Conservation (phyloP, 2,329 filamentous ascomycete genomes). For the Colletotrichum truncatum region DNA sequence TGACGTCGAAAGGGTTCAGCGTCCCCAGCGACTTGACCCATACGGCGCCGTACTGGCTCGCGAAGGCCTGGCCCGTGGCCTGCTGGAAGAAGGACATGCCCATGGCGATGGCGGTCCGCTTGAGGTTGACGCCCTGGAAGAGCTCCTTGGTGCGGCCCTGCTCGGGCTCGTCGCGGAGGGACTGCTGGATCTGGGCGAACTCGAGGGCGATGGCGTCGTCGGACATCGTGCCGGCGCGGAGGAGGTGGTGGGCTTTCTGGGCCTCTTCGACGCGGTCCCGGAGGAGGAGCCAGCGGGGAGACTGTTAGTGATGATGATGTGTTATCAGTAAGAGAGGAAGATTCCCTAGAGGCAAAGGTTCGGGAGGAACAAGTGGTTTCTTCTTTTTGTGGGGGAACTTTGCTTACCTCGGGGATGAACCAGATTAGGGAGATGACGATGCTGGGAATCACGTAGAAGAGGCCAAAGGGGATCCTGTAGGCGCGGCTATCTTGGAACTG, state of each 20-base stretch:
- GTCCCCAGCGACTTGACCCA: constrained; percentile 40
- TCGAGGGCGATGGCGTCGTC: constrained; percentile 36
- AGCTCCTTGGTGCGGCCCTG: constrained; percentile 36
- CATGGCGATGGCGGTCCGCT: constrained; percentile 37
- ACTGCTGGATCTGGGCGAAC: constrained; percentile 25
- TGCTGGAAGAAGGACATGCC: constrained; percentile 35
- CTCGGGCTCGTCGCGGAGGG: constrained; percentile 21
- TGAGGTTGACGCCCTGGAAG: constrained; percentile 35
- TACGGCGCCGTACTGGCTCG: constrained; percentile 34
- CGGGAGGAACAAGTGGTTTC: background rate
- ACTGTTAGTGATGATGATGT: constrained; percentile 17
- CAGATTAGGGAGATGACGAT: constrained; percentile 37
- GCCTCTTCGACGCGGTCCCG: constrained; percentile 41
- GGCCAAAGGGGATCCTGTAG: constrained; percentile 44
- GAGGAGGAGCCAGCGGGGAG: constrained; percentile 40
- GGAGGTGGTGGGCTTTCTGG: constrained; percentile 32
- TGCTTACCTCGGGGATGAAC: constrained; percentile 39
- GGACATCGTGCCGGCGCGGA: constrained; percentile 35
- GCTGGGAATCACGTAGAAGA: constrained; percentile 44
- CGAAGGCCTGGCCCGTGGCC: constrained; percentile 33
- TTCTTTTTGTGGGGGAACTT: too few relatives aligned
- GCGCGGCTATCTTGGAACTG: constrained; percentile 38
- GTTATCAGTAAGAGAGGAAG: background rate
- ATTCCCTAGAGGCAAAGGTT: background rate
- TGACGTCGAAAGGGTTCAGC: constrained; percentile 39